These are phyloP conservation scores for Geotrichum phurueaensis DNA, from an alignment of 1,139 yeast genomes.

Conservation along the genomic window DNA sequence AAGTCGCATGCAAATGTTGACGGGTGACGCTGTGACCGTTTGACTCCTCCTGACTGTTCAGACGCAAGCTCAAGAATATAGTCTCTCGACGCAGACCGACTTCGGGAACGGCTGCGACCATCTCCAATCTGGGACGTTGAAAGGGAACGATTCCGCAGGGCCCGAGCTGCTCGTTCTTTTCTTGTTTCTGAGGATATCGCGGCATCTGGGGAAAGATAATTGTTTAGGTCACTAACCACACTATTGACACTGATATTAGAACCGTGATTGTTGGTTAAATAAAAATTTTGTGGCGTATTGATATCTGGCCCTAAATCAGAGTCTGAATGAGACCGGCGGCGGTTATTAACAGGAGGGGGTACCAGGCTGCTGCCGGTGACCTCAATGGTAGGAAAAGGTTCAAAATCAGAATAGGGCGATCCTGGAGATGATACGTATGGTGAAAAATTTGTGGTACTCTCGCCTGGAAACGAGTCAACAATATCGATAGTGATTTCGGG, in stretches of 20 bases:
- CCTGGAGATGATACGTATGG: constrained; percentile 11
- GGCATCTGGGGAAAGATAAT: constrained; percentile 12
- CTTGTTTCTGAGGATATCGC: constrained; percentile 3
- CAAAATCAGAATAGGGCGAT: constrained; percentile 14
- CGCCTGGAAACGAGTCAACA: constrained; percentile 3
- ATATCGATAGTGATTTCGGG: constrained; percentile 19
- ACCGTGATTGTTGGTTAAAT: background rate
- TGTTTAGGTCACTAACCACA: constrained; percentile 6
- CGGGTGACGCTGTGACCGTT: constrained; percentile 56
- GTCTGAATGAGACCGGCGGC: constrained; percentile 26
- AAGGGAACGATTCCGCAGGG: constrained; percentile 7
- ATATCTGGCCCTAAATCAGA: constrained; percentile 18
- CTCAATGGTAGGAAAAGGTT: constrained; percentile 10
- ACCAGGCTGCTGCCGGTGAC: constrained; percentile 6
- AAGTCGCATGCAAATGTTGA: constrained; percentile 74
- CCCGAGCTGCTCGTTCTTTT: constrained; percentile 9
- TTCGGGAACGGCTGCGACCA: constrained; percentile 25
- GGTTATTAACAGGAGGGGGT: constrained; percentile 19
- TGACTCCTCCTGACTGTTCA: constrained; percentile 37
- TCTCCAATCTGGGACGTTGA: constrained; percentile 8
- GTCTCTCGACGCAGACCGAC: constrained; percentile 29
- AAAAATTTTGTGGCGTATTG: background rate
- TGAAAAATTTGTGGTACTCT: background rate
- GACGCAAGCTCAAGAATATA: constrained; percentile 35
- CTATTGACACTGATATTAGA: constrained; percentile 13